Base-by-base conservation (phyloP, 148 eudicot genomes). In the Bassia scoparia region DNA sequence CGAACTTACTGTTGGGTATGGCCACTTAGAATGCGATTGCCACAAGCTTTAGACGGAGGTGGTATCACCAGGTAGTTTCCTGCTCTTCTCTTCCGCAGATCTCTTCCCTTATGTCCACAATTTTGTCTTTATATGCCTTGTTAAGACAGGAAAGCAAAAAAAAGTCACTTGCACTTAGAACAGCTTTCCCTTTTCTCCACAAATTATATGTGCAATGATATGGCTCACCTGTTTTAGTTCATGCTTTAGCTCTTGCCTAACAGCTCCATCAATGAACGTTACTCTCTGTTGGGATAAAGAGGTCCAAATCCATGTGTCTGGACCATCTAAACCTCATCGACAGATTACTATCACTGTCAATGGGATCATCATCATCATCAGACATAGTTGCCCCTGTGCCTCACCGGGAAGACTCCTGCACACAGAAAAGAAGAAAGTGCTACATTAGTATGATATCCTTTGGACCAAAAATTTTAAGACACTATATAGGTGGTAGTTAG, bases 381-480 rank as follows among this genome's bases (percentile, higher is more conserved):
- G 98, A 93, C 98, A 93, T 93, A 35, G 97, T 90, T 31, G 98
- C 96, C 27, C 97, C 98, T 30, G 97, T 89, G 44, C 98, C 97
- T 82, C 90, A 97, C 24, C 89, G 95, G 94, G 43, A 95, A 81
- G 24, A 87, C 92, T 55, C 98, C 98, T 90, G 86, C 69, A 69
- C 35, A 56, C 58, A 62, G 24, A 60, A 58, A 26, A 59, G 7
- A 64, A 54, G 64, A 55, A 61, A 33, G 31, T 53, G 24, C 54
- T 67, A 53, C 68, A 67, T 61, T 55, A 61, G 38, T 67, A 63
- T n/a, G 30, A 30, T 44, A 23, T 37, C 20, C 29, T 44, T 41
- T 11, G 46, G 46, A 41, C 12, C 46, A n/a, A n/a, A n/a, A n/a
- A n/a, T n/a, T n/a, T n/a, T n/a, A n/a, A n/a, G n/a, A n/a, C n/a